A percentile compares a stretch with the other conserved stretches of the same genome.
Evolutionary conservation across 2,329 filamentous ascomycete species (phyloP).

Genomic region (Botrytis paeoniae): DNA sequence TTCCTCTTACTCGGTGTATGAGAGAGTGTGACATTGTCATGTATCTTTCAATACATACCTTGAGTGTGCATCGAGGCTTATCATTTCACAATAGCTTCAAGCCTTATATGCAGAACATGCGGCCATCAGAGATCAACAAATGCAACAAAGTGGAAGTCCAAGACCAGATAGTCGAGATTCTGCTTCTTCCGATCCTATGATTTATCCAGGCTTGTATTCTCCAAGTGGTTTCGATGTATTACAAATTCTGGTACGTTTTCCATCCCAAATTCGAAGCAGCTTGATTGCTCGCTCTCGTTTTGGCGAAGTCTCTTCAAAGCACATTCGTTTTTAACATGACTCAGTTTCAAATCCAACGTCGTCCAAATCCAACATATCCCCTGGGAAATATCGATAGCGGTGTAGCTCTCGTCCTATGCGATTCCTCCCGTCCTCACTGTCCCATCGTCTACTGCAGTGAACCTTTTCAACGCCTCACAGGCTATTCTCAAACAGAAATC

Average conservation of each 20-base stretch:
- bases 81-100: background rate
- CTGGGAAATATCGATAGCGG: conserved; percentile 90
- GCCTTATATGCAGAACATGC: conserved; percentile 9
- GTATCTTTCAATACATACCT: background rate
- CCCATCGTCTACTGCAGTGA: conserved; percentile 95
- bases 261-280: background rate
- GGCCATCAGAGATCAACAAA: background rate
- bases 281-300: background rate
- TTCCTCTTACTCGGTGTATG: background rate
- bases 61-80: background rate
- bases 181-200: conserved; percentile 44
- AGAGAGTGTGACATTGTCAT: background rate
- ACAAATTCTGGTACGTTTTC: conserved; percentile 50
- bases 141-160: background rate
- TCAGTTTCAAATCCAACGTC: conserved; percentile 59
- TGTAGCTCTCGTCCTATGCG: conserved; percentile 90
- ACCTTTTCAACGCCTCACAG: conserved; percentile 87
- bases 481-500: conserved; percentile 84
- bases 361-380: conserved; percentile 79
- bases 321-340: background rate
- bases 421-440: conserved; percentile 81
- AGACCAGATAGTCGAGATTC: conserved; percentile 7
- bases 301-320: background rate
- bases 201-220: conserved; percentile 56
- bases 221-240: conserved; percentile 55